These are phyloP conservation scores for Pythium monospermum DNA, from an alignment of 352 stramenopile species.

Conservation along the genomic window DNA sequence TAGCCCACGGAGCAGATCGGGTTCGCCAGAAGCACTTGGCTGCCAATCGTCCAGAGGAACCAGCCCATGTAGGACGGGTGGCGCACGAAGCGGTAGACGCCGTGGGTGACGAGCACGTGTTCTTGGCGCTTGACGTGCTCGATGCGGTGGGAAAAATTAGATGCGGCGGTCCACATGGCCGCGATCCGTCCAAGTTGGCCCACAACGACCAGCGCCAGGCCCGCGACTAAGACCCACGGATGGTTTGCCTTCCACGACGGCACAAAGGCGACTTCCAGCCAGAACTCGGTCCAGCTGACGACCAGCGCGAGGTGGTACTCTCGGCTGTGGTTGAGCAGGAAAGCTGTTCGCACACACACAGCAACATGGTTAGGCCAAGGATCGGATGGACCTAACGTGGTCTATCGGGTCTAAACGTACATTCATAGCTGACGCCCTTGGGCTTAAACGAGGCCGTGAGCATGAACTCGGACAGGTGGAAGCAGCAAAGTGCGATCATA, in stretches of 20 bases:
- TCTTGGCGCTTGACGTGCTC: slow-evolving; percentile 91
- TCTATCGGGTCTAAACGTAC: too few species aligned
- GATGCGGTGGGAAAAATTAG: slow-evolving; percentile 96
- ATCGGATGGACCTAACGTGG: neutral
- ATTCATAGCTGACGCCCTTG: slow-evolving; percentile 74
- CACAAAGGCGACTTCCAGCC: slow-evolving; percentile 81
- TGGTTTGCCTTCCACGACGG: slow-evolving; percentile 66
- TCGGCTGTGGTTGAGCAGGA: slow-evolving; percentile 88
- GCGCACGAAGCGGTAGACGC: slow-evolving; percentile 89
- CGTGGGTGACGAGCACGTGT: slow-evolving; percentile 92
- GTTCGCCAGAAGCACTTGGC: slow-evolving; percentile 93
- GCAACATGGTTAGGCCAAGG: slow-evolving; percentile 1
- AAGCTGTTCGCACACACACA: slow-evolving; percentile 38
- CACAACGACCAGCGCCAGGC: slow-evolving; percentile 67
- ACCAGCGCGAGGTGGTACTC: slow-evolving; percentile 86
- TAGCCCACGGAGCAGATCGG: slow-evolving; percentile 84
- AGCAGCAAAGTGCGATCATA: slow-evolving; percentile 68
- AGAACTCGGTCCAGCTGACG: slow-evolving; percentile 88
- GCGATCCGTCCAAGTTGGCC: slow-evolving; percentile 87
- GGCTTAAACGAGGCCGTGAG: slow-evolving; percentile 79
- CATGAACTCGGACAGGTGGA: slow-evolving; percentile 84
- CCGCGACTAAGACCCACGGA: slow-evolving; percentile 43
- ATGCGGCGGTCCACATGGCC: slow-evolving; percentile 91
- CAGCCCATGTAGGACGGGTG: slow-evolving; percentile 96
- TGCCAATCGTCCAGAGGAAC: slow-evolving; percentile 96